Evolutionary conservation across 2,329 filamentous ascomycete species (phyloP).

Genomic region (Mollisiaceae sp.): DNA sequence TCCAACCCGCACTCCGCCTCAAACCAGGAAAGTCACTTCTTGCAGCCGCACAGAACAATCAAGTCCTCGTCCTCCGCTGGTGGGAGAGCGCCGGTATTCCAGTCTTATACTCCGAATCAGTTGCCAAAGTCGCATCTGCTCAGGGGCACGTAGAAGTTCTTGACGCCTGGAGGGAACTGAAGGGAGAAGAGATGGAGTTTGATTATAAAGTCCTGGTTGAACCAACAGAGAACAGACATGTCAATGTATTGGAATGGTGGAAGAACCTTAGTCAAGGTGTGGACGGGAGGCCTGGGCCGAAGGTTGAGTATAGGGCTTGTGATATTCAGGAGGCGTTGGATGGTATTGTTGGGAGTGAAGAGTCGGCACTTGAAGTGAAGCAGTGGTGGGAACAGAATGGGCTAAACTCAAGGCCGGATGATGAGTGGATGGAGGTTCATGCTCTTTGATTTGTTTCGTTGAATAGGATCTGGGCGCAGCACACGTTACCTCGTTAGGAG

Average conservation of each 20-base stretch:
- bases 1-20: conserved; percentile 55
- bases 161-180: conserved; percentile 78
- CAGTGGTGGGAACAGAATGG: conserved; percentile 86
- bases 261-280: conserved; percentile 62
- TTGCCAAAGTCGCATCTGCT: conserved; percentile 82
- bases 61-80: conserved; percentile 79
- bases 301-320: conserved; percentile 91
- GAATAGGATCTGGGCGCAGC: background rate
- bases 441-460: conserved; percentile 28
- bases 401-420: conserved; percentile 70
- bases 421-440: conserved; percentile 76
- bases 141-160: conserved; percentile 86
- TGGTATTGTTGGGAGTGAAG: conserved; percentile 68
- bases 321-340: conserved; percentile 95
- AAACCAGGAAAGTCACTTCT: conserved; percentile 86
- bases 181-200: conserved; percentile 77
- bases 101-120: conserved; percentile 78
- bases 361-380: conserved; percentile 73
- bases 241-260: conserved; percentile 92
- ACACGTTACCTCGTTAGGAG: no score
- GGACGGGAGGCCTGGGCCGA: conserved; percentile 60
- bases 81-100: conserved; percentile 85
- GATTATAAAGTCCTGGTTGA: conserved; percentile 84
- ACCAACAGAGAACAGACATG: conserved; percentile 85
- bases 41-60: conserved; percentile 82